Conservation (phyloP, 768 basidiomycete genomes). For the Daedaleopsis nitida region DNA sequence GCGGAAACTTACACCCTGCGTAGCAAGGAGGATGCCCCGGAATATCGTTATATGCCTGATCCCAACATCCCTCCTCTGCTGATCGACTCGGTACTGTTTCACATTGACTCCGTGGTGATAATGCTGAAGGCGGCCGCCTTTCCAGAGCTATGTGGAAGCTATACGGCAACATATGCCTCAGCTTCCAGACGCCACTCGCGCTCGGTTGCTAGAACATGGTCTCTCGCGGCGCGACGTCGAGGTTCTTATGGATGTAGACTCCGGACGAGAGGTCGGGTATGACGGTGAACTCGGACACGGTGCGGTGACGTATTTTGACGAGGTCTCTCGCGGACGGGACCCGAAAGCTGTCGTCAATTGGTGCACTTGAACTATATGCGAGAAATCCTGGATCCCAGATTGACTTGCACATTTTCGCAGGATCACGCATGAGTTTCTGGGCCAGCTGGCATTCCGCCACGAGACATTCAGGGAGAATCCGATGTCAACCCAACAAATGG, state of each 20-base stretch:
- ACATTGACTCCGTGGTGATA: neutral
- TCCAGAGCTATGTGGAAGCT: constrained; percentile 62
- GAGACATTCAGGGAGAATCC: constrained; percentile 60
- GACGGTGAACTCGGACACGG: constrained; percentile 57
- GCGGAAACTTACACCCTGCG: constrained; percentile 82
- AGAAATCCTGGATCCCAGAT: neutral
- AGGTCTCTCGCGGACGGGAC: constrained; percentile 56
- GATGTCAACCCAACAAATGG: constrained; percentile 64
- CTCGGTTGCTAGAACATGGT: constrained; percentile 56
- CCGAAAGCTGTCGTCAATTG: constrained; percentile 83
- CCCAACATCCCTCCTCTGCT: constrained; percentile 83
- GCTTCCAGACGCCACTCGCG: constrained; percentile 66
- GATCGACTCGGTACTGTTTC: constrained; percentile 40
- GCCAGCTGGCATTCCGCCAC: constrained; percentile 65
- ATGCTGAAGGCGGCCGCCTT: neutral
- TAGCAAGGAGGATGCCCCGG: constrained; percentile 91
- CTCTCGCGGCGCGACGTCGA: constrained; percentile 69
- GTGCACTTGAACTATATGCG: constrained; percentile 43
- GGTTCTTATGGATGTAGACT: constrained; percentile 74
- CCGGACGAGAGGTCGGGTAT: constrained; percentile 58
- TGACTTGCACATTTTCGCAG: constrained; percentile 40
- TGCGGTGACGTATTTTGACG: constrained; percentile 82
- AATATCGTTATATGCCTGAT: constrained; percentile 99
- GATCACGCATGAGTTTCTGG: constrained; percentile 87
- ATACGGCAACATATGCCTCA: constrained; percentile 66